phyloP scores from a whole-genome alignment of 1,284 basidiomycete species.

The Heliocybe sulcata region DNA sequence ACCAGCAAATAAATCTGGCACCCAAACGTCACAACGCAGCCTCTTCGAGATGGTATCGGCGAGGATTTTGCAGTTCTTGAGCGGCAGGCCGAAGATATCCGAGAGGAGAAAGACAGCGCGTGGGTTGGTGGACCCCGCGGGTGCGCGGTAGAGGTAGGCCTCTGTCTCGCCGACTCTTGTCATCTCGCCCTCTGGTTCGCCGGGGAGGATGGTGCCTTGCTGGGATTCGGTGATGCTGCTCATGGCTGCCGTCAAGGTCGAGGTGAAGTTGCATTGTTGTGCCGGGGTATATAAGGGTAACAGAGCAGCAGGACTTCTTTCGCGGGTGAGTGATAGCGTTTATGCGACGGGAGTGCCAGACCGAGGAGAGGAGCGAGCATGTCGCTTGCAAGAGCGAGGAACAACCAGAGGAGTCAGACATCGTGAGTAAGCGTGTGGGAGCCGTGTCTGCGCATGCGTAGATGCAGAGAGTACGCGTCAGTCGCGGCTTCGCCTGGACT shows the following conservation, averaged over 20 bases:
- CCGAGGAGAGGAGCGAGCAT: no score
- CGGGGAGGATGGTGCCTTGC: slow-evolving; percentile 29
- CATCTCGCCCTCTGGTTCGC: slow-evolving; percentile 32
- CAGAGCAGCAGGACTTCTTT: no score
- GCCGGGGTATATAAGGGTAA: no score
- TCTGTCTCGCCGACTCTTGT: slow-evolving; percentile 17
- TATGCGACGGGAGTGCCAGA: no score
- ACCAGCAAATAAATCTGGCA: slow-evolving; percentile 48
- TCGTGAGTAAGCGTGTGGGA: no score
- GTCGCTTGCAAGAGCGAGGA: no score
- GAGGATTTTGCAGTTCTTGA: slow-evolving; percentile 56
- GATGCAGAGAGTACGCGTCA: no score
- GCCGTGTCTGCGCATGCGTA: no score
- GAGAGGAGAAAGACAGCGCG: slow-evolving; percentile 48
- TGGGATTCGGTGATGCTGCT: slow-evolving; percentile 31
- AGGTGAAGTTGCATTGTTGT: not conserved
- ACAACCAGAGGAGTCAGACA: no score
- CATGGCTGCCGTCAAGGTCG: slow-evolving; percentile 12
- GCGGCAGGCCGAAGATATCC: slow-evolving; percentile 50
- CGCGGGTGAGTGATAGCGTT: no score
- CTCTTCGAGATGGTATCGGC: slow-evolving; percentile 50
- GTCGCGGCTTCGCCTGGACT: no score
- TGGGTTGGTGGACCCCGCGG: slow-evolving; percentile 17
- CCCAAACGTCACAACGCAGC: slow-evolving; percentile 54
- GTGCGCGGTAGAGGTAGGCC: slow-evolving; percentile 32